phyloP scores from a whole-genome alignment of 1,139 yeast genomes.

The Geotrichum australiense region DNA sequence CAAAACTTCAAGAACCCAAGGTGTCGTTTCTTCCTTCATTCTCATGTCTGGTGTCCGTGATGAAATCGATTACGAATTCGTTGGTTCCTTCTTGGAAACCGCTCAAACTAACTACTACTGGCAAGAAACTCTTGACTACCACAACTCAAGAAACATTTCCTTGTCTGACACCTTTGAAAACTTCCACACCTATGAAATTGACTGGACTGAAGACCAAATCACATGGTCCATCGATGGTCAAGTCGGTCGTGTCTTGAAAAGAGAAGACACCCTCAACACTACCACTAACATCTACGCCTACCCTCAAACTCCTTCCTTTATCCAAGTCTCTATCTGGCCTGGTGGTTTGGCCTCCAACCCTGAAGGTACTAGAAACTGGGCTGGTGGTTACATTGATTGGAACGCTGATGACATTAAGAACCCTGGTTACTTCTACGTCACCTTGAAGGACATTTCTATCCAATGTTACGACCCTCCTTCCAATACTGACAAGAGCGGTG shows the following conservation, averaged over 20 bases:
- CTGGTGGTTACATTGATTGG: conserved; percentile 89
- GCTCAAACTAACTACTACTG: conserved; percentile 76
- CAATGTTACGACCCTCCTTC: conserved; percentile 67
- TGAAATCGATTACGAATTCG: conserved; percentile 83
- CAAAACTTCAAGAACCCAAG: conserved; percentile 67
- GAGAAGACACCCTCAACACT: conserved; percentile 58
- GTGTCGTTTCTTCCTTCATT: conserved; percentile 84
- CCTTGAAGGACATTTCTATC: conserved; percentile 52
- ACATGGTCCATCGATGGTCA: conserved; percentile 73
- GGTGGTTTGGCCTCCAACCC: conserved; percentile 65
- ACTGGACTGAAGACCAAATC: conserved; percentile 71
- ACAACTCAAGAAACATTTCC: conserved; percentile 46
- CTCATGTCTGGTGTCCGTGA: conserved; percentile 80
- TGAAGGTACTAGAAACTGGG: conserved; percentile 84
- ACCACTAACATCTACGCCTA: conserved; percentile 53
- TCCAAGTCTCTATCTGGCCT: conserved; percentile 90
- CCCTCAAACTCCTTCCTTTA: conserved; percentile 90
- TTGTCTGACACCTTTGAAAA: conserved; percentile 51
- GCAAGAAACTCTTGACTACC: conserved; percentile 64
- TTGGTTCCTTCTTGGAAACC: conserved; percentile 60
- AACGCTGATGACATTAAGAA: conserved; percentile 60
- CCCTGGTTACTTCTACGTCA: conserved; percentile 72
- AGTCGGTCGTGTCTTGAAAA: conserved; percentile 58
- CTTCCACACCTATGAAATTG: conserved; percentile 72
- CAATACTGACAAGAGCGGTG: conserved; percentile 41